Conservation (phyloP, 306 rosid species). For the Pyrus betulifolia region DNA sequence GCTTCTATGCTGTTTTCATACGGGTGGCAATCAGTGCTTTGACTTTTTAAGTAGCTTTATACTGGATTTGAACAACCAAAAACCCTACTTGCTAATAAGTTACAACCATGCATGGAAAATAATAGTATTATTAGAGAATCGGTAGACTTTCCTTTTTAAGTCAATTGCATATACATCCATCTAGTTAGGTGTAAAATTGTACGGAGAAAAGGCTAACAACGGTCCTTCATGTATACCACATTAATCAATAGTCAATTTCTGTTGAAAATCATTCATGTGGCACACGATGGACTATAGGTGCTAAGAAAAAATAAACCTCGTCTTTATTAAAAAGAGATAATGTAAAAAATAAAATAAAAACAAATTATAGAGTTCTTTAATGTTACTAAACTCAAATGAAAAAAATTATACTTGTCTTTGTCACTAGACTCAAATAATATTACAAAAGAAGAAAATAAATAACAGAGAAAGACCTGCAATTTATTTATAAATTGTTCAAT, state of each 20-base stretch:
- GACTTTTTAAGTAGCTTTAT: constrained; percentile 22
- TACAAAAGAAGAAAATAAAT: background rate
- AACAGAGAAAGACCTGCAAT: background rate
- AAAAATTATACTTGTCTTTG: too few species aligned
- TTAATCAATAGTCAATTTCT: background rate
- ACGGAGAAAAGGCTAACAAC: background rate
- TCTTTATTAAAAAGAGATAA: background rate
- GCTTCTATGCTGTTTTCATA: constrained; percentile 13
- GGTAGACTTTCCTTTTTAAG: background rate
- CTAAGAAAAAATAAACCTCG: background rate
- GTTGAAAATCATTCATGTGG: background rate
- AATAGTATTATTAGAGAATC: background rate
- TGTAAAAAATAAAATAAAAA: too few species aligned
- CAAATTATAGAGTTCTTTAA: too few species aligned
- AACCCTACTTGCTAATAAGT: constrained; percentile 10
- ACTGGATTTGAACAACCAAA: constrained; percentile 7
- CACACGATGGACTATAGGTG: background rate
- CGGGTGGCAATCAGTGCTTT: constrained; percentile 22
- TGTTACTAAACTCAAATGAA: too few species aligned
- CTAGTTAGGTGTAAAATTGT: background rate
- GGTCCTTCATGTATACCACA: background rate
- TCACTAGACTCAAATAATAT: too few species aligned
- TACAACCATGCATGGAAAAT: background rate
- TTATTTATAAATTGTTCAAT: background rate
- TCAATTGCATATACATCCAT: background rate